These are phyloP conservation scores for Plasmodium berghei DNA, from an alignment of 169 alveolate species.

Conservation along the genomic window DNA sequence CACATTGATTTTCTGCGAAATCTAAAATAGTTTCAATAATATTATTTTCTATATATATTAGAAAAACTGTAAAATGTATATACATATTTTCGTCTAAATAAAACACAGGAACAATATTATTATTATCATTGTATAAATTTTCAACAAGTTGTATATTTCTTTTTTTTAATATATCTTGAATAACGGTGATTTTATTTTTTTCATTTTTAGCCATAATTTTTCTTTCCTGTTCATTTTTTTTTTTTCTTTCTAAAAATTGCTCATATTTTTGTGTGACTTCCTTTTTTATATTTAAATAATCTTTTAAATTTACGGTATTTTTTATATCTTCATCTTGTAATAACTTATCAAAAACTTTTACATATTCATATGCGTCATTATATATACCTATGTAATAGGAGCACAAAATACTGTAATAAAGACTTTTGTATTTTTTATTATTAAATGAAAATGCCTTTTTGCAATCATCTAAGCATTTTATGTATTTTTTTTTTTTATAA, in stretches of 20 bases:
- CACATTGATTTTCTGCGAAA: constrained; percentile 43
- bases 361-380: constrained; percentile 35
- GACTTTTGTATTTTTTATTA: constrained; percentile 56
- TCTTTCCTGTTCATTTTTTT: constrained; percentile 49
- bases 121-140: constrained; percentile 31
- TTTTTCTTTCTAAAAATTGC: constrained; percentile 24
- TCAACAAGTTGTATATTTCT: constrained; percentile 21
- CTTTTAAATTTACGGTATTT: constrained; percentile 28
- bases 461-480: constrained; percentile 60
- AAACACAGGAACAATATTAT: constrained; percentile 36
- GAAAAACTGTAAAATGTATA: constrained; percentile 67
- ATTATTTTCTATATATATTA: constrained; percentile 39
- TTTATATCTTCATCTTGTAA: constrained; percentile 25
- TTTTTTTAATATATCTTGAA: constrained; percentile 45
- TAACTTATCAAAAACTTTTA: constrained; percentile 40
- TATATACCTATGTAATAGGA: constrained; percentile 31
- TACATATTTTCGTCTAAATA: constrained; percentile 37
- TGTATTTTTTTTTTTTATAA: constrained; percentile 61
- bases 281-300: constrained; percentile 45
- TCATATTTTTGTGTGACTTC: constrained; percentile 43
- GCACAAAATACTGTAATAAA: constrained; percentile 39
- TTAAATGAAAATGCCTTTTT: constrained; percentile 38
- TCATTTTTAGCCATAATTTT: constrained; percentile 25
- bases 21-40: constrained; percentile 59
- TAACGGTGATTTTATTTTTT: constrained; percentile 23